Conservation (phyloP, 805 yeast species). For the Yamadazyma sp. region DNA sequence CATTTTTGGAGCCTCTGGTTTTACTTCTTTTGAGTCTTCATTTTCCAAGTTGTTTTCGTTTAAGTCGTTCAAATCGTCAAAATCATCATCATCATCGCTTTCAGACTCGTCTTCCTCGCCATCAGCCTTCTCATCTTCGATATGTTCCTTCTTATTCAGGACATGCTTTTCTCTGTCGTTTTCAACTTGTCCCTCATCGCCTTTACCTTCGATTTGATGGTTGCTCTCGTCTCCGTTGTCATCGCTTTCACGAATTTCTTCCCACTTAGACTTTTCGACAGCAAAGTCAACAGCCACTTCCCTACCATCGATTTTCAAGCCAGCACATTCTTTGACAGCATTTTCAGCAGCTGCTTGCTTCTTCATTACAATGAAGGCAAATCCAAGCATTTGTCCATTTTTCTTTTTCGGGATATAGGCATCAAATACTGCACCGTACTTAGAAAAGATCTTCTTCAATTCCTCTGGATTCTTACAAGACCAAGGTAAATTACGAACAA, state of each 20-base stretch:
- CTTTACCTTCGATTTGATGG: slow-evolving; percentile 36
- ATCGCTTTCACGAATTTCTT: slow-evolving; percentile 44
- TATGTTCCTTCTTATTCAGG: slow-evolving; percentile 27
- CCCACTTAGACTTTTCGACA: slow-evolving; percentile 84
- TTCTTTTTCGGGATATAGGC: slow-evolving; percentile 85
- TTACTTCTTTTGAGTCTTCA: slow-evolving; percentile 15
- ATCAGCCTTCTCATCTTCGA: slow-evolving; percentile 32
- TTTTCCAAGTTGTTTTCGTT: slow-evolving; percentile 2
- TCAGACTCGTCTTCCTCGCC: slow-evolving; percentile 33
- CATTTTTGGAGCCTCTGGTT: slow-evolving; percentile 25
- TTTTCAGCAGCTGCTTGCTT: slow-evolving; percentile 71
- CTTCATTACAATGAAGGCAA: slow-evolving; percentile 91
- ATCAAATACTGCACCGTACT: slow-evolving; percentile 84
- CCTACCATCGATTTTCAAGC: slow-evolving; percentile 82
- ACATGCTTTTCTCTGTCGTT: slow-evolving; percentile 30
- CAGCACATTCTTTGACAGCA: slow-evolving; percentile 75
- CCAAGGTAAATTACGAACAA: slow-evolving; percentile 95
- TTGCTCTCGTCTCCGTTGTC: slow-evolving; percentile 41
- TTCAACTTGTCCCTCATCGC: slow-evolving; percentile 37
- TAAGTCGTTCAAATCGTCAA: slow-evolving; percentile 1
- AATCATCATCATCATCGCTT: slow-evolving; percentile 17
- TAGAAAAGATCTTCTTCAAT: slow-evolving; percentile 65
- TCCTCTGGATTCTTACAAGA: slow-evolving; percentile 77
- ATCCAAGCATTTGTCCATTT: slow-evolving; percentile 90
- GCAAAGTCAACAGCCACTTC: slow-evolving; percentile 95